phyloP scores from a whole-genome alignment of 768 basidiomycete species.

The Rhodotorula babjevae region DNA sequence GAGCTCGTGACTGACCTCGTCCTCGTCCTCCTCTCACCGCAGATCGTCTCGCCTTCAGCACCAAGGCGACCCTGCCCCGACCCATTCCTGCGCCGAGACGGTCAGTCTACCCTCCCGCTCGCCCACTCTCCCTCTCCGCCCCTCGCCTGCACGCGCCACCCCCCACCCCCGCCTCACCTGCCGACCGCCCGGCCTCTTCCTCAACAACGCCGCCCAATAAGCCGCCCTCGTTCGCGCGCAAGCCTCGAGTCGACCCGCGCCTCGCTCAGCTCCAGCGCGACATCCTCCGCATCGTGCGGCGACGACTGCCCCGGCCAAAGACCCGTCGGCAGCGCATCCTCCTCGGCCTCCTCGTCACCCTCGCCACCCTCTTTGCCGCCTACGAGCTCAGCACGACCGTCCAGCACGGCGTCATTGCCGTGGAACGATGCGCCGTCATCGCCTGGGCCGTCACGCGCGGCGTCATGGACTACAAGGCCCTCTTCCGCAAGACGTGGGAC shows the following conservation, averaged over 20 bases:
- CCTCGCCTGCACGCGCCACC: not conserved
- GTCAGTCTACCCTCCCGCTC: not conserved
- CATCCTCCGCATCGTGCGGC: not conserved
- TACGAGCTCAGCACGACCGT: slow-evolving; percentile 71
- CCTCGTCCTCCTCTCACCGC: too few species aligned
- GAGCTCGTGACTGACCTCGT: too few species aligned
- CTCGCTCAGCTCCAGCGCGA: slow-evolving; percentile 11
- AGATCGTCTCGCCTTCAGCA: too few species aligned
- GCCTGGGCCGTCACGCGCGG: slow-evolving; percentile 55
- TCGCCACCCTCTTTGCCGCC: slow-evolving; percentile 39
- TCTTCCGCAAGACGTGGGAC: slow-evolving; percentile 44
- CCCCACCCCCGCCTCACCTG: not conserved
- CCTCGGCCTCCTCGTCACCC: slow-evolving; percentile 1
- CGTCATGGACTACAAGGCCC: slow-evolving; percentile 44
- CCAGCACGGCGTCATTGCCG: slow-evolving; percentile 68
- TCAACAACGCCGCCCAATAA: not conserved
- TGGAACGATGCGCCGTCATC: slow-evolving; percentile 71
- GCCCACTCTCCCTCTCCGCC: not conserved
- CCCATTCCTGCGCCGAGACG: too few species aligned
- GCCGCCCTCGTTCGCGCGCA: slow-evolving; percentile 9
- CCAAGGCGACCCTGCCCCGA: too few species aligned
- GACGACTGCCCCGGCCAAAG: not conserved
- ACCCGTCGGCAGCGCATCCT: not conserved
- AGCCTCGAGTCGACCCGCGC: not conserved
- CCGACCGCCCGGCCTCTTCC: not conserved